phyloP scores from a whole-genome alignment of 495 filamentous ascomycete genomes.

The Aspergillus ostianus region DNA sequence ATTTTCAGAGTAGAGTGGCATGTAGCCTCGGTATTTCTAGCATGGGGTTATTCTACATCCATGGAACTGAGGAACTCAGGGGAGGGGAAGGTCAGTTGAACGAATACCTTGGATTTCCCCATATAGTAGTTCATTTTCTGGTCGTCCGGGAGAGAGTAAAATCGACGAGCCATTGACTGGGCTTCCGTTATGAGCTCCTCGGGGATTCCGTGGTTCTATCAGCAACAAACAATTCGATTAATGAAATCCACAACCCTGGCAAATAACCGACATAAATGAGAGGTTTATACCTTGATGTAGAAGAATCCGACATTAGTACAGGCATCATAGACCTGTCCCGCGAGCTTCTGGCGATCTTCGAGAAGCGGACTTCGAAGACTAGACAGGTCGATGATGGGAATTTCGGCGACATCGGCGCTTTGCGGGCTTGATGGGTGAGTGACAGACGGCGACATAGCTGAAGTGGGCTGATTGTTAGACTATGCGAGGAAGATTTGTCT shows the following conservation, averaged over 20 bases:
- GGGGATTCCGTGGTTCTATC: slow-evolving; percentile 39
- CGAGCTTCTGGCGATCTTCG: slow-evolving; percentile 32
- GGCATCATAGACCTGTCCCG: slow-evolving; percentile 42
- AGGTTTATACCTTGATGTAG: slow-evolving; percentile 40
- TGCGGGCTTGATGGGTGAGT: not conserved
- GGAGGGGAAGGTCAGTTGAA: not conserved
- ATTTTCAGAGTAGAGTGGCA: slow-evolving; percentile 28
- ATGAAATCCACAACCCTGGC: not conserved
- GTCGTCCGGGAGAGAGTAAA: slow-evolving; percentile 49
- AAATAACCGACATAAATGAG: not conserved
- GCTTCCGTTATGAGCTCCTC: slow-evolving; percentile 32
- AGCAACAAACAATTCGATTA: slow-evolving; percentile 17
- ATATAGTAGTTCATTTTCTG: slow-evolving; percentile 46
- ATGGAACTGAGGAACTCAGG: not conserved
- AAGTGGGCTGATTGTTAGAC: no score
- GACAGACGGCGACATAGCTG: not conserved
- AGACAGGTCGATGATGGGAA: slow-evolving; percentile 42
- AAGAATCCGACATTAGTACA: slow-evolving; percentile 58
- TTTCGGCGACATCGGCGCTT: slow-evolving; percentile 21
- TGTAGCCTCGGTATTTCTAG: slow-evolving; percentile 38
- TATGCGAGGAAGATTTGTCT: no score
- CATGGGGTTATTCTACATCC: not conserved
- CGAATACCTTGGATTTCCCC: slow-evolving; percentile 32
- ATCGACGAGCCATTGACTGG: slow-evolving; percentile 37
- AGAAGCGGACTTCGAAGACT: slow-evolving; percentile 27